phyloP scores from a whole-genome alignment of 306 rosid species.

The Castanea crenata region DNA sequence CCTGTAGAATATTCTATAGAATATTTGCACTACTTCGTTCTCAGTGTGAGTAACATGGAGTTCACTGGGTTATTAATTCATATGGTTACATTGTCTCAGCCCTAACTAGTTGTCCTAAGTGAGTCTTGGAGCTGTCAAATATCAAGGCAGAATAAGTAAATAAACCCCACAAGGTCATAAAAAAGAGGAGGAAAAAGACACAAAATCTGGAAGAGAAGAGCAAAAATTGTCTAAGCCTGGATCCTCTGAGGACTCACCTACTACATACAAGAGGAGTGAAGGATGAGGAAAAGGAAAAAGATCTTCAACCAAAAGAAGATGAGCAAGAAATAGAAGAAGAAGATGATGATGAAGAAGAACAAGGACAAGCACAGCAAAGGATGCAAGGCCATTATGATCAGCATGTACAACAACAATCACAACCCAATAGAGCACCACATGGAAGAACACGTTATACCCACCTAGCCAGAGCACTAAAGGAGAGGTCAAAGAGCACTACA shows the following conservation, averaged over 20 bases:
- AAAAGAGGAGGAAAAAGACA: slow-evolving; percentile 2
- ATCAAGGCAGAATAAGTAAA: too few species aligned
- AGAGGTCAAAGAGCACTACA: slow-evolving; percentile 26
- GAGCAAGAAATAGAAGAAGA: slow-evolving; percentile 11
- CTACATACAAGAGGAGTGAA: too few species aligned
- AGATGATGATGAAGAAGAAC: slow-evolving; percentile 20
- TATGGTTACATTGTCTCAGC: too few species aligned
- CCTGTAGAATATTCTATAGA: too few species aligned
- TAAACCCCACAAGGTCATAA: too few species aligned
- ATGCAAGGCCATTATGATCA: not conserved
- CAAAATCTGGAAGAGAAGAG: slow-evolving; percentile 69
- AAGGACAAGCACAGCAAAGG: slow-evolving; percentile 18
- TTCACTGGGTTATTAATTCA: too few species aligned
- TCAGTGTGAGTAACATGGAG: too few species aligned
- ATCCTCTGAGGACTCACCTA: slow-evolving; percentile 57
- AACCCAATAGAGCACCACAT: not conserved
- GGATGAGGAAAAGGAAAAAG: not conserved
- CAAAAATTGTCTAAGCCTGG: slow-evolving; percentile 63
- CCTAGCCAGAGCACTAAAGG: not conserved
- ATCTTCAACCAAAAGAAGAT: too few species aligned
- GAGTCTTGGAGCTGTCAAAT: too few species aligned
- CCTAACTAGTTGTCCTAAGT: too few species aligned
- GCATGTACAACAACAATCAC: not conserved
- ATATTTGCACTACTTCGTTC: too few species aligned
- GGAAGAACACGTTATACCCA: not conserved